Evolutionary conservation across 108 stramenopile species (phyloP).

Genomic region (Pseudonitzschia pungens): DNA sequence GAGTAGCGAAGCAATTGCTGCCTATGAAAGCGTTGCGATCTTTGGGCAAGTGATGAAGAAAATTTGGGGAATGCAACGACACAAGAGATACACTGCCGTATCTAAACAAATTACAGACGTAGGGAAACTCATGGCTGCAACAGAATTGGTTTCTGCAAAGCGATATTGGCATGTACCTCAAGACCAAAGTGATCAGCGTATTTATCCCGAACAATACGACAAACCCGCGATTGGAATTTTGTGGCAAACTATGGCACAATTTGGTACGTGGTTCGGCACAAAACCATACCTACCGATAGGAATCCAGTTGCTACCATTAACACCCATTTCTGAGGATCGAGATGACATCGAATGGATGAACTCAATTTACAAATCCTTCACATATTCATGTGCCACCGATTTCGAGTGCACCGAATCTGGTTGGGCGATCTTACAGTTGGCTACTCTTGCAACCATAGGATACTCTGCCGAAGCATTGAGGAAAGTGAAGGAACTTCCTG

Average conservation of each 20-base stretch:
- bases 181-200: conserved; percentile 29
- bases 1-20: conserved; percentile 90
- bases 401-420: conserved; percentile 56
- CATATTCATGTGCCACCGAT: conserved; percentile 52
- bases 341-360: conserved; percentile 80
- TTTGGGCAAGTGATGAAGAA: conserved; percentile 77
- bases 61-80: conserved; percentile 26
- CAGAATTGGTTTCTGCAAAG: conserved; percentile 80
- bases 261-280: conserved; percentile 77
- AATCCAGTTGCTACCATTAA: conserved; percentile 88
- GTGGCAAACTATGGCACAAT: conserved; percentile 71
- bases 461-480: conserved; percentile 57
- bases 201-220: conserved; percentile 61
- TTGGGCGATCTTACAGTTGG: conserved; percentile 64
- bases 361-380: conserved; percentile 75
- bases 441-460: conserved; percentile 72
- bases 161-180: conserved; percentile 87
- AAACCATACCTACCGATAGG: conserved; percentile 69
- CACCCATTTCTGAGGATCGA: conserved; percentile 79
- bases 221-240: conserved; percentile 74
- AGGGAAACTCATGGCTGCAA: conserved; percentile 72
- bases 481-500: conserved; percentile 44
- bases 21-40: conserved; percentile 90
- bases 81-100: conserved; percentile 41
- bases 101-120: conserved; percentile 58